phyloP scores from a whole-genome alignment of 1,284 basidiomycete genomes.

The Ceratobasidium sp. region DNA sequence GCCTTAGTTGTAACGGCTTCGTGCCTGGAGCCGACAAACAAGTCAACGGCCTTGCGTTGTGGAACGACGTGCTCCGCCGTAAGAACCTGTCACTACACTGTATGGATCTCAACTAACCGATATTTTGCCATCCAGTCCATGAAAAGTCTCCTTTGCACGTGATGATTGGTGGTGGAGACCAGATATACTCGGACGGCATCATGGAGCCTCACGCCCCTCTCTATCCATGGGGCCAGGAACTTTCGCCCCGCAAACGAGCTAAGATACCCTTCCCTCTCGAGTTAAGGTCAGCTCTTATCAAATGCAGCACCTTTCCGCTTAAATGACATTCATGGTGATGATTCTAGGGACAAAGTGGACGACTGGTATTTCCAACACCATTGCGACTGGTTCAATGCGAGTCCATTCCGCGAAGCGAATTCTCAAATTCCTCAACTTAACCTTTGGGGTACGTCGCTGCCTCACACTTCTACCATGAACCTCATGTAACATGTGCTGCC shows the following conservation, averaged over 20 bases:
- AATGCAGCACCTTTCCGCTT: neutral
- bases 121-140: neutral
- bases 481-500: neutral
- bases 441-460: conserved; percentile 15
- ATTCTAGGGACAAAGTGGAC: conserved; percentile 25
- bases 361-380: conserved; percentile 38
- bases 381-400: conserved; percentile 35
- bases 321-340: neutral
- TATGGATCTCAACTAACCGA: neutral
- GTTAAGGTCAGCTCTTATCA: neutral
- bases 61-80: conserved; percentile 35
- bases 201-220: conserved; percentile 29
- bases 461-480: neutral
- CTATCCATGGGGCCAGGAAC: conserved; percentile 28
- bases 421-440: conserved; percentile 34
- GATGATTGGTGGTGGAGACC: conserved; percentile 36
- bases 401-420: conserved; percentile 33
- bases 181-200: conserved; percentile 32
- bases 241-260: conserved; percentile 24
- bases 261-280: conserved; percentile 34
- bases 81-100: neutral
- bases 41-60: conserved; percentile 30
- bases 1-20: conserved; percentile 29
- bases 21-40: conserved; percentile 35
- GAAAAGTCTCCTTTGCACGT: conserved; percentile 33